These are phyloP conservation scores for Protomyces pachydermus DNA, from an alignment of 1,139 yeast species.

Conservation along the genomic window DNA sequence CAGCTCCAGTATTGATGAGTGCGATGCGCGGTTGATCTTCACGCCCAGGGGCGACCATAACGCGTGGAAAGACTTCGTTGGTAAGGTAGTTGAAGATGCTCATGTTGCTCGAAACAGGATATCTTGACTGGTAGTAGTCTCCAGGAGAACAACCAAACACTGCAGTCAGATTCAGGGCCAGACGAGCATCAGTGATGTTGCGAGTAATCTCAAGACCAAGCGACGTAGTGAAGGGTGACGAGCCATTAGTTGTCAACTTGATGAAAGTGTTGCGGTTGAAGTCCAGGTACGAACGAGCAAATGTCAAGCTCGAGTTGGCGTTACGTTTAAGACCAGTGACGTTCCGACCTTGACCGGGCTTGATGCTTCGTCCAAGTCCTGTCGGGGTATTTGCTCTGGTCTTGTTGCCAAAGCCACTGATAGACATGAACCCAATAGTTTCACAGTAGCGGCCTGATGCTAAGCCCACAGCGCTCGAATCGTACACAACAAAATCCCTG, in stretches of 20 bases:
- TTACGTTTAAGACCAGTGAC: slow-evolving; percentile 19
- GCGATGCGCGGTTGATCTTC: slow-evolving; percentile 51
- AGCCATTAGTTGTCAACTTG: slow-evolving; percentile 50
- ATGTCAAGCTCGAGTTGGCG: slow-evolving; percentile 28
- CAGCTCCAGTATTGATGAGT: slow-evolving; percentile 78
- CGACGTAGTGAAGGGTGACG: slow-evolving; percentile 44
- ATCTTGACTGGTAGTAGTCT: slow-evolving; percentile 64
- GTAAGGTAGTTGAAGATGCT: slow-evolving; percentile 61
- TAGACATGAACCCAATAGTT: slow-evolving; percentile 80
- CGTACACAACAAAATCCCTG: slow-evolving; percentile 71
- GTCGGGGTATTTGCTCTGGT: neutral
- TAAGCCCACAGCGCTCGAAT: slow-evolving; percentile 62
- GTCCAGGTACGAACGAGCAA: slow-evolving; percentile 47
- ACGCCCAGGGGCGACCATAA: slow-evolving; percentile 40
- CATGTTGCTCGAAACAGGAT: slow-evolving; percentile 56
- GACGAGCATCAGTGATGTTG: slow-evolving; percentile 47
- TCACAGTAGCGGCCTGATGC: slow-evolving; percentile 93
- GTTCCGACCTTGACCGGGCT: slow-evolving; percentile 26
- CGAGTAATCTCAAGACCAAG: slow-evolving; percentile 51
- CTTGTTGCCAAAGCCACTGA: slow-evolving; percentile 41
- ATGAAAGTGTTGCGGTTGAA: slow-evolving; percentile 67
- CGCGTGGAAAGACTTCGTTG: slow-evolving; percentile 54
- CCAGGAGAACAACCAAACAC: slow-evolving; percentile 61
- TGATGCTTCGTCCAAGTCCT: neutral
- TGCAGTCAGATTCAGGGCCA: slow-evolving; percentile 47